Evolutionary conservation across 768 basidiomycete genomes (phyloP), one percentile per base, ranked within the genome.

Genomic region (Tricholoma hemisulphureum): DNA sequence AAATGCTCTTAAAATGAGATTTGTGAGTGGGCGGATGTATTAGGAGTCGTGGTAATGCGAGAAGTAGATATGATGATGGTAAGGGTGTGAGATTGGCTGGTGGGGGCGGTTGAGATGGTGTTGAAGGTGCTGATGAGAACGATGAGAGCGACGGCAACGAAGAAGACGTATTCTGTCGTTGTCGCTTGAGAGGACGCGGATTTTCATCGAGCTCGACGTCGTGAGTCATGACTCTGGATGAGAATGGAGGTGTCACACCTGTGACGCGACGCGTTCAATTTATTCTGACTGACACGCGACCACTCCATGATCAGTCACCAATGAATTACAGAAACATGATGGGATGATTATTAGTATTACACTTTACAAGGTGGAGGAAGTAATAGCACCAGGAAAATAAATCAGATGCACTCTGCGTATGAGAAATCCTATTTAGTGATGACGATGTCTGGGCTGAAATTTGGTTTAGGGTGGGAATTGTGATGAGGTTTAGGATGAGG

Each of bases 1-100:
- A 75, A 1, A 90, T 74, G 0, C 88, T 84, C 6, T 77, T 72
- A 0, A 78, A 62, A 65, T 91, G 83, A 26, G 75, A 66, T 14
- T 68, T 75, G 62, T 89, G 86, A 2, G 77, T 81, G 4, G 89
- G 87, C 3, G 89, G 90, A 56, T 87, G 86, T 1, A 78, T 67
- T 14, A 92, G 69, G 20, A 91, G 67, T 0, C 71, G 70, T 2
- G 90, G 89, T 3, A 91, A 73, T 4, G 82, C 77, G 6, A 91
- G 76, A 23, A 91, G 80, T 18, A 91, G 76, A 7, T 77, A 65
- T 5, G 78, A 72, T 6, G 65, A 61, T 2, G 78, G 76, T n/a
- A 80, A 34, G 28, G 57, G 28, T 16, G 21, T 29, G 13, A 23
- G 32, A 20, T 11, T 39, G 16, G 11, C 24, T 29, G 50, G 35